Evolutionary conservation across 768 basidiomycete genomes (phyloP).

Genomic region (Serendipita indica): DNA sequence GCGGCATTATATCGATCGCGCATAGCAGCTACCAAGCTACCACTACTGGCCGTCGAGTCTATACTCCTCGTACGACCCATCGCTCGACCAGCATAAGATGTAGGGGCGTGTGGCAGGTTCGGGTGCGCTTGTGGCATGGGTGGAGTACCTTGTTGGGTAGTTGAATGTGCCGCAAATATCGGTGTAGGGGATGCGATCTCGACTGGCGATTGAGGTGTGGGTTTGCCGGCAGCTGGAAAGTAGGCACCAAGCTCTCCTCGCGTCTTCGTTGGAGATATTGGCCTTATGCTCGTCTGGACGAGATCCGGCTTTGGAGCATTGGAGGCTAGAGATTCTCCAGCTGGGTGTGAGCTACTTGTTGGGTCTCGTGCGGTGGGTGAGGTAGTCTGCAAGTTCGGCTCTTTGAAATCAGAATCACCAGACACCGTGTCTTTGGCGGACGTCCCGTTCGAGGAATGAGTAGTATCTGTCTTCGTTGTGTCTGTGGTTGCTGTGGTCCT

Average conservation of each 20-base stretch:
- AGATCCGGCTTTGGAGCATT: neutral
- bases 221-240: neutral
- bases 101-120: neutral
- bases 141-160: neutral
- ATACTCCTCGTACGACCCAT: constrained; percentile 1
- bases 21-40: neutral
- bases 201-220: neutral
- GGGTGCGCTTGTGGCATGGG: neutral
- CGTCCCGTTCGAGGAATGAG: neutral
- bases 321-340: neutral
- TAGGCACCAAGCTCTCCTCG: neutral
- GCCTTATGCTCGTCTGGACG: neutral
- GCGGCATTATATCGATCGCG: constrained; percentile 6
- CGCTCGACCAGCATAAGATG: neutral
- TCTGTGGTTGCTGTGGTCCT: neutral
- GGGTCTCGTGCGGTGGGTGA: no score
- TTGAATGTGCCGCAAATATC: neutral
- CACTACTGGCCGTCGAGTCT: neutral
- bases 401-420: neutral
- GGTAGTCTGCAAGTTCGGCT: neutral
- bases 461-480: neutral
- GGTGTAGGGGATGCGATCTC: constrained; percentile 3
- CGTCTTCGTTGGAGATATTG: no score
- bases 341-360: neutral
- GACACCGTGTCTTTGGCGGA: neutral